phyloP scores from a whole-genome alignment of 2,329 filamentous ascomycete species.

The Nannizzia gypsea region DNA sequence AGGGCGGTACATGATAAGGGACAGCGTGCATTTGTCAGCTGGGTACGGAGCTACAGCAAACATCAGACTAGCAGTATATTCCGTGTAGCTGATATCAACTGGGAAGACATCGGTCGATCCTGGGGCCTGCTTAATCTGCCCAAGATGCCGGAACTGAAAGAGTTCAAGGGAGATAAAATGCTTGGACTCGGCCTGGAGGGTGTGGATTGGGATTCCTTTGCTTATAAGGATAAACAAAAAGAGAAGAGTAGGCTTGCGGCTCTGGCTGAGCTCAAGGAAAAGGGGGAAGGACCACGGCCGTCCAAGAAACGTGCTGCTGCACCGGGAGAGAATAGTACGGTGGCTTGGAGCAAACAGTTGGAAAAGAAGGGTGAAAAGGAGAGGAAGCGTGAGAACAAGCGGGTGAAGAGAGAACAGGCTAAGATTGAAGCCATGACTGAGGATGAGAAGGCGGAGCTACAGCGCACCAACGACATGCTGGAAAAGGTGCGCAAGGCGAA shows the following conservation, averaged over 20 bases:
- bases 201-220: constrained; percentile 52
- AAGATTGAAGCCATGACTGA: constrained; percentile 55
- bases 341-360: constrained; percentile 60
- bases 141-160: constrained; percentile 81
- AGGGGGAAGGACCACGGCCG: constrained; percentile 26
- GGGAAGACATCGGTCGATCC: constrained; percentile 64
- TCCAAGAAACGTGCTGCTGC: constrained; percentile 44
- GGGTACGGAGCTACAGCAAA: constrained; percentile 82
- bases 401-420: constrained; percentile 52
- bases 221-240: constrained; percentile 59
- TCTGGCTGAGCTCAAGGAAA: constrained; percentile 40
- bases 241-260: constrained; percentile 54
- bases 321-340: constrained; percentile 38
- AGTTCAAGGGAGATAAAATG: constrained; percentile 56
- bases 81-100: constrained; percentile 67
- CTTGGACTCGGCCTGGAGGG: constrained; percentile 45
- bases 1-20: constrained; percentile 71
- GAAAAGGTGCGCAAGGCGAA: constrained; percentile 51
- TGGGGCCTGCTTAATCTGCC: constrained; percentile 83
- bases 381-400: constrained; percentile 52
- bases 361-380: constrained; percentile 54
- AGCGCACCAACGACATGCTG: constrained; percentile 53
- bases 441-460: constrained; percentile 52
- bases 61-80: constrained; percentile 90
- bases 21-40: constrained; percentile 84